Evolutionary conservation across 352 stramenopile species (phyloP).

Genomic region (Phytophthora cryptogea): DNA sequence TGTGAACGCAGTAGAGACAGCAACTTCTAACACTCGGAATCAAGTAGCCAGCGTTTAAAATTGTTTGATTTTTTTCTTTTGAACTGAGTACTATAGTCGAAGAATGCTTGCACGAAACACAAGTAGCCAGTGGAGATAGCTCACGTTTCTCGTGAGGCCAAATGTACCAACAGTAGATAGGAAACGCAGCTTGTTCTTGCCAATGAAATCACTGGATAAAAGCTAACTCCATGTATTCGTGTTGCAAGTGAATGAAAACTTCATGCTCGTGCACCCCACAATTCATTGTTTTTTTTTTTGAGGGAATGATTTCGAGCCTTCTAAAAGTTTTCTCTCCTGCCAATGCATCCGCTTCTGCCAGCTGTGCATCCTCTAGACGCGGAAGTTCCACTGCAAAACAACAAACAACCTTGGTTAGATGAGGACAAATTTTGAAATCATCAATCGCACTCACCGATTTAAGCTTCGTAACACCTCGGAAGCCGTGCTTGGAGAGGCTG

Average conservation of each 20-base stretch:
- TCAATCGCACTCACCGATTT: constrained; percentile 57
- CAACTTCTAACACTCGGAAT: constrained; percentile 15
- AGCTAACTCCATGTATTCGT: no score
- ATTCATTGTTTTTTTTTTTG: background rate
- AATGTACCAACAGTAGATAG: no score
- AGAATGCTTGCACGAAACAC: no score
- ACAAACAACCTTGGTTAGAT: constrained; percentile 4
- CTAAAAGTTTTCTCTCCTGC: background rate
- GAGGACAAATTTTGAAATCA: background rate
- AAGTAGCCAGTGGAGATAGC: no score
- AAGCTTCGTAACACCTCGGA: constrained; percentile 77
- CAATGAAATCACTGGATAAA: no score
- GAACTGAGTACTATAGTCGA: background rate
- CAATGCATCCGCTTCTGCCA: background rate
- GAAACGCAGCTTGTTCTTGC: no score
- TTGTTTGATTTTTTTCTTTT: constrained; percentile 8
- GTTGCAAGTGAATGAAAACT: no score
- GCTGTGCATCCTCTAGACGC: constrained; percentile 41
- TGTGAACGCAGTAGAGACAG: constrained; percentile 18
- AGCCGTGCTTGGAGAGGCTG: constrained; percentile 85
- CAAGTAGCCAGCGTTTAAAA: constrained; percentile 7
- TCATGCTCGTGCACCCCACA: no score
- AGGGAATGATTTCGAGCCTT: background rate
- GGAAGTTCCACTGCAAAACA: constrained; percentile 68
- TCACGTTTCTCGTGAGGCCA: no score